Percentiles rank a stretch among this genome's conserved stretches.
These are phyloP conservation scores for Metrosideros polymorpha DNA, from an alignment of 441 rosid genomes.

Conservation along the genomic window DNA sequence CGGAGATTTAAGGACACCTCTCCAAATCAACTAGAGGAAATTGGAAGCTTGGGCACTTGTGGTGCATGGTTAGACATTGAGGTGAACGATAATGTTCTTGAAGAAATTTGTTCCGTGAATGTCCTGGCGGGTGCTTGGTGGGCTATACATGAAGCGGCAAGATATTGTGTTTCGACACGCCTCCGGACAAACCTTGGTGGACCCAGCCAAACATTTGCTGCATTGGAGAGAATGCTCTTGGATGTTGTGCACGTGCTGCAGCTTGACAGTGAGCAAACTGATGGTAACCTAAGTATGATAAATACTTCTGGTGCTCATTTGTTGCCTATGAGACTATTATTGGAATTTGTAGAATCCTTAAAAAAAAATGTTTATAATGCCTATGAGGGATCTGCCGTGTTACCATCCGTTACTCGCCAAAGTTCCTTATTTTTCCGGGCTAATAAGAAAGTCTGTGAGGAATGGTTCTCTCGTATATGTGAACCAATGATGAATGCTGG, in stretches of 20 bases:
- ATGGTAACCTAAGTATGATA: conserved; percentile 68
- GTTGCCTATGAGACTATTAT: conserved; percentile 89
- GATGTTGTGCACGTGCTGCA: conserved; percentile 83
- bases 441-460: conserved; percentile 95
- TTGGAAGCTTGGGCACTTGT: conserved; percentile 23
- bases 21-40: conserved; percentile 57
- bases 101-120: conserved; percentile 70
- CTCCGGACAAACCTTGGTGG: conserved; percentile 99
- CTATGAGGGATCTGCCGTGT: conserved; percentile 87
- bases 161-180: conserved; percentile 80
- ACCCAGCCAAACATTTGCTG: conserved; percentile 97
- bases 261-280: conserved; percentile 76
- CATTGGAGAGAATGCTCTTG: conserved; percentile 95
- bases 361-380: conserved; percentile 97
- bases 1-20: conserved; percentile 41
- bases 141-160: conserved; percentile 98
- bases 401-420: conserved; percentile 64
- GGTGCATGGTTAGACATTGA: conserved; percentile 48
- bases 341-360: conserved; percentile 94
- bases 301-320: conserved; percentile 93
- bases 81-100: conserved; percentile 62
- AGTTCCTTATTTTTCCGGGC: conserved; percentile 91
- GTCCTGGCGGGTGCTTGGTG: conserved; percentile 95
- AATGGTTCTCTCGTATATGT: conserved; percentile 98
- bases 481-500: conserved; percentile 99